These are phyloP conservation scores for Epichloe amarillans DNA, from an alignment of 2,329 filamentous ascomycete genomes.

Conservation along the genomic window DNA sequence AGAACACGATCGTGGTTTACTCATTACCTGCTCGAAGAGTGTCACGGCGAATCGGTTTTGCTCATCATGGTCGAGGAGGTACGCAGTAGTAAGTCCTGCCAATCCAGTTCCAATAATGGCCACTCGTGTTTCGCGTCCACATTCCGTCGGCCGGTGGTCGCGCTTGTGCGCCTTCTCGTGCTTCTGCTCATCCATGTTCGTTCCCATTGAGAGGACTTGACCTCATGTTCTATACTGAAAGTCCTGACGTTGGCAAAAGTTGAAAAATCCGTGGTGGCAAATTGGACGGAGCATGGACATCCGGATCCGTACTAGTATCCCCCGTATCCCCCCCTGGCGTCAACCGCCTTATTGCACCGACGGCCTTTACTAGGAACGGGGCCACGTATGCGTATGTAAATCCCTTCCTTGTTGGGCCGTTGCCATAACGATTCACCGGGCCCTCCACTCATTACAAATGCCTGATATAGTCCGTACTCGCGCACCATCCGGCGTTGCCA, in stretches of 20 bases:
- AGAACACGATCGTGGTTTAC: not conserved
- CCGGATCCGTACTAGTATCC: too few relatives aligned
- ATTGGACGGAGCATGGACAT: too few relatives aligned
- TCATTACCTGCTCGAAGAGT: slow-evolving; percentile 24
- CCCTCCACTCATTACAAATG: too few relatives aligned
- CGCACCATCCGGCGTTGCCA: too few relatives aligned
- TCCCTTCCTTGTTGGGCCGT: too few relatives aligned
- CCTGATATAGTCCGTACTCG: too few relatives aligned
- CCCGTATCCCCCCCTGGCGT: too few relatives aligned
- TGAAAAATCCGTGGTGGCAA: too few relatives aligned
- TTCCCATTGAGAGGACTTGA: not conserved
- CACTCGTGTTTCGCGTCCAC: slow-evolving; percentile 7
- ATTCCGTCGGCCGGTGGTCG: not conserved
- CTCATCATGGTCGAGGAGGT: slow-evolving; percentile 20
- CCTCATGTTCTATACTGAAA: not conserved
- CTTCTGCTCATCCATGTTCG: not conserved
- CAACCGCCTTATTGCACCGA: too few relatives aligned
- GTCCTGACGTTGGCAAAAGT: not conserved
- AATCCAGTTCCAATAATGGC: slow-evolving; percentile 26
- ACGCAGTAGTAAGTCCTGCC: slow-evolving; percentile 23
- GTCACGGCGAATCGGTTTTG: slow-evolving; percentile 19
- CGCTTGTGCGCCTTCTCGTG: not conserved
- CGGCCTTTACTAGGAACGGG: too few relatives aligned
- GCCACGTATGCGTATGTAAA: too few relatives aligned
- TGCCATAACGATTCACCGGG: too few relatives aligned